Evolutionary conservation across 805 yeast species (phyloP).

Genomic region (Deakozyma indianensis): DNA sequence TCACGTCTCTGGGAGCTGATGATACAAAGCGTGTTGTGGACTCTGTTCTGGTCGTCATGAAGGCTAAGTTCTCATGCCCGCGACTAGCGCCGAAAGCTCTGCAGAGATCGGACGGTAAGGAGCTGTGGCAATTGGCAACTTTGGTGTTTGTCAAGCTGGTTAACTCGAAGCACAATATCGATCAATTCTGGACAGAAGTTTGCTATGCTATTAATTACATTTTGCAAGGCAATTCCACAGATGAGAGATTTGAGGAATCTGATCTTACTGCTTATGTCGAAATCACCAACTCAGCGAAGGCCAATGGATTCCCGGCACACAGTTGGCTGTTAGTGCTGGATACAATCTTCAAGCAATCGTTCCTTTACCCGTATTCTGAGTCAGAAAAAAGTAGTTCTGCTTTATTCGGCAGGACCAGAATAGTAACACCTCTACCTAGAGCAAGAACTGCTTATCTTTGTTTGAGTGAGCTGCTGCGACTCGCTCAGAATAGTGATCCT

Average conservation of each 20-base stretch:
- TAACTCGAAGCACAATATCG: not conserved
- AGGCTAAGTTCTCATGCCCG: constrained; percentile 10
- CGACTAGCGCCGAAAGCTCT: constrained; percentile 1
- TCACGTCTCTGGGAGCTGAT: not conserved
- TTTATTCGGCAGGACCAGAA: constrained; percentile 51
- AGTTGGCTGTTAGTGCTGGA: not conserved
- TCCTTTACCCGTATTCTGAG: not conserved
- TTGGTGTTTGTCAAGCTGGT: constrained; percentile 6
- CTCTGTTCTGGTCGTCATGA: constrained; percentile 5
- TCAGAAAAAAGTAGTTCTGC: not conserved
- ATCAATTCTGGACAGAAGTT: not conserved
- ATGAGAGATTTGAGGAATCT: not conserved
- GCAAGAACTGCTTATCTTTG: constrained; percentile 39
- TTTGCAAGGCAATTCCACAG: not conserved
- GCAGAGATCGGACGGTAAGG: constrained; percentile 1
- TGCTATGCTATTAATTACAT: not conserved
- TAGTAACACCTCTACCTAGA: constrained; percentile 30
- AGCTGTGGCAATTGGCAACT: constrained; percentile 14
- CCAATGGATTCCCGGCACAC: not conserved
- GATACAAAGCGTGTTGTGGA: constrained; percentile 6
- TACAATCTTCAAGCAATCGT: not conserved
- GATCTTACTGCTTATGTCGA: not conserved
- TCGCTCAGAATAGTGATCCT: constrained; percentile 19
- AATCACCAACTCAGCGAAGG: not conserved
- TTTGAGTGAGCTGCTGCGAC: constrained; percentile 34